phyloP scores from a whole-genome alignment of 768 basidiomycete species.

The Rhodotorula kratochvilovae region DNA sequence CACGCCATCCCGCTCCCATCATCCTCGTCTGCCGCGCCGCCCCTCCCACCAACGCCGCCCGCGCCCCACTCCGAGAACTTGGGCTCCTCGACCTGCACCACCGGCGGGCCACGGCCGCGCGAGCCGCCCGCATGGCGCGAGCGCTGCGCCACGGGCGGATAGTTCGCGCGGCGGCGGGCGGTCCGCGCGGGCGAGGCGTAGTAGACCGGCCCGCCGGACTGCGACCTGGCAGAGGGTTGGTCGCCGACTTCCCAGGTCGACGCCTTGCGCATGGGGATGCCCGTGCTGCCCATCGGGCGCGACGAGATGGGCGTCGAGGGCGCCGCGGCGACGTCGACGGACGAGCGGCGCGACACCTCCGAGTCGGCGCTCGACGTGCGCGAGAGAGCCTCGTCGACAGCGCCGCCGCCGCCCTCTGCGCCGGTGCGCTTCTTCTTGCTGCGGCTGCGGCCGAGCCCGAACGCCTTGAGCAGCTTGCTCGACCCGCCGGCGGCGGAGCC shows the following conservation, averaged over 20 bases:
- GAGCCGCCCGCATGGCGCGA: conserved; percentile 5
- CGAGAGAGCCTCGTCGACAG: neutral
- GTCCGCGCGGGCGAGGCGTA: conserved; percentile 25
- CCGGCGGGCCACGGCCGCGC: neutral
- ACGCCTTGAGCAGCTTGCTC: conserved; percentile 31
- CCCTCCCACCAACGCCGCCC: conserved; percentile 2
- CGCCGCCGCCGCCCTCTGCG: too few relatives aligned
- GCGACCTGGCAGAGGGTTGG: neutral
- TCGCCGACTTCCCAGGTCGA: conserved; percentile 34
- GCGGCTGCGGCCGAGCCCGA: conserved; percentile 10
- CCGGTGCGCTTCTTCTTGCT: neutral
- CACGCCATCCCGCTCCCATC: conserved; percentile 33
- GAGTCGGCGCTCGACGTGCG: conserved; percentile 19
- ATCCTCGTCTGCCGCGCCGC: neutral
- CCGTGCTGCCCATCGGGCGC: conserved; percentile 21
- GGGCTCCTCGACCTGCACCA: conserved; percentile 18
- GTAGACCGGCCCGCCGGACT: conserved; percentile 14
- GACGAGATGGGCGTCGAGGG: neutral
- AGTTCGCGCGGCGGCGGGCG: conserved; percentile 10
- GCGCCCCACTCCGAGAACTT: conserved; percentile 32
- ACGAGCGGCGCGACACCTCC: neutral
- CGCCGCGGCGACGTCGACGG: neutral
- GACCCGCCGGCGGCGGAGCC: neutral
- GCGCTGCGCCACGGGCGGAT: conserved; percentile 38
- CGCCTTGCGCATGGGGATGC: conserved; percentile 37